Evolutionary conservation across 768 basidiomycete species (phyloP).

Genomic region (Tephrocybe sp.): DNA sequence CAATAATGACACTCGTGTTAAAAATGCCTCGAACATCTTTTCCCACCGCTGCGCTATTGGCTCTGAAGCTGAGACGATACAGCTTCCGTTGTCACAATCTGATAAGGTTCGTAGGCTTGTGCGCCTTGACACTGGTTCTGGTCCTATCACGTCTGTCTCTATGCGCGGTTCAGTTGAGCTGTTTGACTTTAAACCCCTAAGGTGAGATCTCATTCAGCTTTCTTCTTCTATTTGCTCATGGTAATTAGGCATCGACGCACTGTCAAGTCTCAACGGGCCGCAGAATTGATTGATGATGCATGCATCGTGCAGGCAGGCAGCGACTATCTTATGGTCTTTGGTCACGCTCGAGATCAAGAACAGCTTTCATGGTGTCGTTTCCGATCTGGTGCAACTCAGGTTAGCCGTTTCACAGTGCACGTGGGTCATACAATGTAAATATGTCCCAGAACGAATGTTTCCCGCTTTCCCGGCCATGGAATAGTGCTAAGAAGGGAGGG

Average conservation of each 20-base stretch:
- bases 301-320: conserved; percentile 32
- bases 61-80: conserved; percentile 15
- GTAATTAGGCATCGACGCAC: conserved; percentile 16
- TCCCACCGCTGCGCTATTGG: not conserved
- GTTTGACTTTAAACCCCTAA: conserved; percentile 23
- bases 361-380: conserved; percentile 29
- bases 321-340: conserved; percentile 31
- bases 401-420: conserved; percentile 14
- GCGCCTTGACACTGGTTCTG: conserved; percentile 7
- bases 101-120: conserved; percentile 44
- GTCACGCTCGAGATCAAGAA: conserved; percentile 35
- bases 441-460: conserved; percentile 4
- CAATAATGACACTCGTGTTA: not conserved
- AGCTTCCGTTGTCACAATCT: conserved; percentile 20
- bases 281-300: conserved; percentile 42
- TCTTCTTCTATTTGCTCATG: conserved; percentile 5
- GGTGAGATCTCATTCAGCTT: conserved; percentile 13
- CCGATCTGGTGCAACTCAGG: conserved; percentile 18
- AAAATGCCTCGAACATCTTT: not conserved
- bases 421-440: not conserved
- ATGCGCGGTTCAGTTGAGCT: conserved; percentile 38
- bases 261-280: conserved; percentile 14
- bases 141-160: conserved; percentile 30
- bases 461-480: conserved; percentile 28
- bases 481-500: conserved; percentile 36